Base-by-base conservation (phyloP, 2,329 filamentous ascomycete species). In the Neoascochyta sp. region DNA sequence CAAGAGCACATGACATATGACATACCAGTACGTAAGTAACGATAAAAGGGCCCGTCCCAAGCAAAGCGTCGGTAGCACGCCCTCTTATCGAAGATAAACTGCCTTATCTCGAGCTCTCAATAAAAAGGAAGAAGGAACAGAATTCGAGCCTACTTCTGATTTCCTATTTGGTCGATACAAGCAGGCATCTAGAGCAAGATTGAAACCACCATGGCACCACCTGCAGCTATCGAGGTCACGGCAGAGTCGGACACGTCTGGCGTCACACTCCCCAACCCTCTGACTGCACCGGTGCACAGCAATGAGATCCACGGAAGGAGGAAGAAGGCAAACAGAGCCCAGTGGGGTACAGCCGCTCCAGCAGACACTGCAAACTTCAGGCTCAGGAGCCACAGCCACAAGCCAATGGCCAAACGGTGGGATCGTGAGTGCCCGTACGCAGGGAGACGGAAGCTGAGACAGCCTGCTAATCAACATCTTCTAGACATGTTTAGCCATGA, bases 301-400 rank as follows among this genome's bases (percentile, higher is more conserved):
- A 74, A 80, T 47, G 78, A 78, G 39, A 78, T 94, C 34, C 63
- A 75, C 31, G 77, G 76, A 21, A 73, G 83, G 46, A 76, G 90
- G 27, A 75, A 74, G 39, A 85, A 83, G 52, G 75, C 78, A n/a
- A 83, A 82, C 3, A 80, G 77, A 51, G 70, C 92, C 21, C 60
- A 65, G 71, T 84, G 41, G 85, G 83, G 83, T 20, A 76, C 86
- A 25, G 90, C 89, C 17, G 85, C 87, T 7, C 74, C 76, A 28
- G 81, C 83, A 3, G 81, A 82, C 62, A 86, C 85, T 61, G 83
- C 89, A 50, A 80, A 84, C 70, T 95, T 93, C 66, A 92, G 74
- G 77, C 37, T 79, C 29, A 73, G 78, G 32, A 80, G 65, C 41
- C 66, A 78, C 58, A 52, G 63, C 16, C 62, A 69, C 45, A 89